Evolutionary conservation across 768 basidiomycete species (phyloP), one percentile per base, ranked within the genome.

Genomic region (Wakefieldia striispora): DNA sequence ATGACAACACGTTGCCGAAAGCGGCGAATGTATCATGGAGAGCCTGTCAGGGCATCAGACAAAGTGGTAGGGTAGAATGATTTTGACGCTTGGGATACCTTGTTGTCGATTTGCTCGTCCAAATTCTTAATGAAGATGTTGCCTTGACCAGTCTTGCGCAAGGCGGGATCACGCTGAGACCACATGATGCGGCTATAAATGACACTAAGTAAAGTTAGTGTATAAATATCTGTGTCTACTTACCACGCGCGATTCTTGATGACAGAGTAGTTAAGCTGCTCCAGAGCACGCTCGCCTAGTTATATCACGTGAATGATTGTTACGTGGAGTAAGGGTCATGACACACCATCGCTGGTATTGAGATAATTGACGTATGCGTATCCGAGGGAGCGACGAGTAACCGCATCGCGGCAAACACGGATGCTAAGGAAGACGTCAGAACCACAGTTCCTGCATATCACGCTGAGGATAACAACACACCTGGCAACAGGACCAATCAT

Each of bases 111-210:
- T 49, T 78, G 80, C 72, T 95, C 92, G 64, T 97, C 95, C 59
- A 99, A 75, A 75, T 99, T 99, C 78, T 99, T 99, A 76, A 99
- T 98, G 78, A 99, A 99, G 67, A 99, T 93, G 72, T 99, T 99
- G 71, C 97, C 97, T 76, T 97, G 94, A 57, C 94, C 94, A 56
- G 94, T 97, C 84, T 98, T 98, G 73, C 97, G 91, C 67, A 99
- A 85, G 60, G 94, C 92, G 51, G 97, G 97, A 76, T 98, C 97
- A 70, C 97, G 91, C 82, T 98, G 97, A 65, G 95, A 97, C 95
- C 97, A 98, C 97, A 99, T 99, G 81, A 99, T 99, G 64, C 97
- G 92, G 79, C 90, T 92, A 58, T 49, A 33, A 23, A 6, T 23
- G 43, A 36, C 41, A 43, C 51, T 46, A 52, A 43, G 21, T 47